Conservation (phyloP, 2,329 filamentous ascomycete genomes). For the Sclerotinia subarctica region DNA sequence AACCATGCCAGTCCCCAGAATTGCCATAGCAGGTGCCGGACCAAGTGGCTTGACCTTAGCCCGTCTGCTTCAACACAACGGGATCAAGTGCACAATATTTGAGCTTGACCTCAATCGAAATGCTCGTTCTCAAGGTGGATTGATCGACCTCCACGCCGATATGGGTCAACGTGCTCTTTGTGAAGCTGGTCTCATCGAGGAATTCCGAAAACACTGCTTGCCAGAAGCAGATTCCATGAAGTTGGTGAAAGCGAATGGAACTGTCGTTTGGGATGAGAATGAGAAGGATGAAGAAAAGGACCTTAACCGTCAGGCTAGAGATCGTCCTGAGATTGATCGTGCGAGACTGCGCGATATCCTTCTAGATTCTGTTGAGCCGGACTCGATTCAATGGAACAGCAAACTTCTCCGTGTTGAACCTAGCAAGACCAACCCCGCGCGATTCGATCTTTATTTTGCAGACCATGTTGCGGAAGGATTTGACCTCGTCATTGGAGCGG, state of each 20-base stretch:
- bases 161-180: constrained; percentile 37
- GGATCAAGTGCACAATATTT: constrained; percentile 35
- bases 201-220: constrained; percentile 40
- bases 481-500: constrained; percentile 43
- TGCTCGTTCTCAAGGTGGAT: constrained; percentile 39
- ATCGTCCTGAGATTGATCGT: constrained; percentile 43
- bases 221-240: constrained; percentile 45
- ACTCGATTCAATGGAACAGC: constrained; percentile 42
- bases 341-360: constrained; percentile 40
- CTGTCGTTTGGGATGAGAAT: constrained; percentile 27
- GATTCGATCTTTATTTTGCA: constrained; percentile 25
- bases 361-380: constrained; percentile 35
- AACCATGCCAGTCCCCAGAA: constrained; percentile 22
- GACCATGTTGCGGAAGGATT: constrained; percentile 29
- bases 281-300: constrained; percentile 7
- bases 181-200: constrained; percentile 36
- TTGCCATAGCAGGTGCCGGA: constrained; percentile 30
- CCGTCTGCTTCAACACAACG: constrained; percentile 29
- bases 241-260: constrained; percentile 38
- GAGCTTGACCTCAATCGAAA: constrained; percentile 34
- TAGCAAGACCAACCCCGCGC: constrained; percentile 13
- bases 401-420: constrained; percentile 37
- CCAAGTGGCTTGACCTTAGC: constrained; percentile 29
- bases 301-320: constrained; percentile 7
- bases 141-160: constrained; percentile 46